Evolutionary conservation across 2,329 filamentous ascomycete genomes (phyloP), one percentile per base, ranked within the genome.

Genomic region (Ceratocystis harringtonii): DNA sequence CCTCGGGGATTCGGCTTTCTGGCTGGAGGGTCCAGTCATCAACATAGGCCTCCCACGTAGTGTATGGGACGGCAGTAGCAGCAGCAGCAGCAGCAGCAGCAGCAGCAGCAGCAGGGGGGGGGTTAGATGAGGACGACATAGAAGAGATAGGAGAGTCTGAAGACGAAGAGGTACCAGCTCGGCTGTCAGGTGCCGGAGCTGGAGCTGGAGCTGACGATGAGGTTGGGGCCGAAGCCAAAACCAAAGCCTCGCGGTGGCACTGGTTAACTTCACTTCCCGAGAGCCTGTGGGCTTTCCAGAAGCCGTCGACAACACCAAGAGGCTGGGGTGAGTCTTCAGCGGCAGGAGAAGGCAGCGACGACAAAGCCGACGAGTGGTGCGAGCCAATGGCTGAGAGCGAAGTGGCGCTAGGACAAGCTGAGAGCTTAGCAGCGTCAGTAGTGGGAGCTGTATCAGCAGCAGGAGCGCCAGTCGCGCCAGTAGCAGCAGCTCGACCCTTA

Each of bases 1-100:
- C 63, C 68, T 65, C 62, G 8, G 67, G 68, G 22, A 68, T 32
- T 15, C 68, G 68, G 44, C 67, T 75, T 65, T 77, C 76, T 1
- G 77, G 77, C 57, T 78, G 77, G 1, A 71, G 68, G 28, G 74
- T 68, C 64, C 71, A 76, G 66, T 78, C 76, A 17, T 73, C 72
- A 6, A 78, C 66, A 62, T 77, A 78, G 3, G 77, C 75, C 1
- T 75, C 78, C 7, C 78, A 70, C 50, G 76, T 69, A 22, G 75
- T 70, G 74, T 75, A 78, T 25, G 73, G 72, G 1, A 75, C 73
- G 10, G 72, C 73, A 12, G 28, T 5, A 28, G 28, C 2, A 28
- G 28, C 28, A 28, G 3, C 28, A 5, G 28, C 28, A 5, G 28
- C 28, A 5, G 28, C 28, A 5, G 2, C 28, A 1, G 28, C 28